Evolutionary conservation across 2,329 filamentous ascomycete species (phyloP), one percentile per base, ranked within the genome.

Genomic region (Epichloe uncinata): DNA sequence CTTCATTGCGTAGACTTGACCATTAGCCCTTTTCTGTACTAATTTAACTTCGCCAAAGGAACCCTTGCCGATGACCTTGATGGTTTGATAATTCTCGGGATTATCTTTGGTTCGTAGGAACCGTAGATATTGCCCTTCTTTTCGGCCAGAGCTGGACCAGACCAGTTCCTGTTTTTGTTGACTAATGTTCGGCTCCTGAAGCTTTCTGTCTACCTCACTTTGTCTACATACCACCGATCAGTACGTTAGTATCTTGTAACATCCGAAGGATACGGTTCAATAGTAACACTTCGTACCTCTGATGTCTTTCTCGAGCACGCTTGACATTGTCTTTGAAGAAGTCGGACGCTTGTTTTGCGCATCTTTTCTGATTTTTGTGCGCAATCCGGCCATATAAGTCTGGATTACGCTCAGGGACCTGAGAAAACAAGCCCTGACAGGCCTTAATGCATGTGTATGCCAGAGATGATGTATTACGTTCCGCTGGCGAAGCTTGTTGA

Each of bases 241-340:
- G 12, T 26, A 34, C 12, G 45, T 16, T 15, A 16, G 43, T 43
- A 30, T 26, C 22, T 6, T 26, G 22, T 26, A 26, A 26, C 6
- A 26, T 26, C 22, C 6, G 7, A 7, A 26, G 22, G 22, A 26
- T 26, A 7, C 2, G 22, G 5, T 26, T 26, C 6, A 30, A 18
- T 41, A 30, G 18, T 42, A 35, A 40, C 16, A 26, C 6, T 26
- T 7, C 6, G 22, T 7, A 26, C 22, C 90, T 85, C 68, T 94
- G 83, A 66, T 98, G 97, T 52, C 93, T 83, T 70, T 97, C 93
- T 58, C 91, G 81, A 47, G 93, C 93, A 60, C 93, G 82, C 74
- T 95, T 91, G 50, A 98, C 94, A 65, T 91, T 97, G 69, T 98
- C 91, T 69, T 95, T 94, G 80, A 97, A 98, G 73, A 97, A 97